These are phyloP conservation scores for Didymella exigua DNA, from an alignment of 2,329 filamentous ascomycete species.

Conservation along the genomic window DNA sequence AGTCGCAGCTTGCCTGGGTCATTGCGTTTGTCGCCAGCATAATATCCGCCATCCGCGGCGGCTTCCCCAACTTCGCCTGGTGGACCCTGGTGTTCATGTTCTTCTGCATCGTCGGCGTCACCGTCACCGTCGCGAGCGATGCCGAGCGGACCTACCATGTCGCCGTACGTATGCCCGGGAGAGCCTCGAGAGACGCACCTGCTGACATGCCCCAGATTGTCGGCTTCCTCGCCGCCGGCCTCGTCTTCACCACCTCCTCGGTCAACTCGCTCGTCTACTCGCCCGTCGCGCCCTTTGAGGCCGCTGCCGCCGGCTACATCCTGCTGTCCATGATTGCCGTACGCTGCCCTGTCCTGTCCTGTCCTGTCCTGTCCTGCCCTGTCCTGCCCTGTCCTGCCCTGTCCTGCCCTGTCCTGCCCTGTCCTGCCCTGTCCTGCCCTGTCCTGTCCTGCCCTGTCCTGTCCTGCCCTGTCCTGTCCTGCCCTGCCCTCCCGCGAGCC, in stretches of 20 bases:
- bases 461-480: slow-evolving; percentile 18
- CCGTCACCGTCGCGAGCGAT: slow-evolving; percentile 82
- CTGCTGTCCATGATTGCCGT: slow-evolving; percentile 91
- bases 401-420: slow-evolving; percentile 49
- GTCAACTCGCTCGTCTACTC: slow-evolving; percentile 87
- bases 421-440: slow-evolving; percentile 68
- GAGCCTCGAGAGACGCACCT: background rate
- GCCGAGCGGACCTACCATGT: slow-evolving; percentile 87
- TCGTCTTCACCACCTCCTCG: slow-evolving; percentile 83
- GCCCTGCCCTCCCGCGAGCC: no score
- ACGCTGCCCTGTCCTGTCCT: slow-evolving; percentile 49
- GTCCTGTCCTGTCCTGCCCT: slow-evolving; percentile 18
- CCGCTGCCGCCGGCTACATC: slow-evolving; percentile 90
- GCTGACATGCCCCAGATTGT: slow-evolving; percentile 64
- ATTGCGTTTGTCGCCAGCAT: slow-evolving; percentile 89
- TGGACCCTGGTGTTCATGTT: slow-evolving; percentile 88
- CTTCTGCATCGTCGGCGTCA: slow-evolving; percentile 78
- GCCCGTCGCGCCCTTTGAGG: slow-evolving; percentile 74
- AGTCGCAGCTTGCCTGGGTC: slow-evolving; percentile 86
- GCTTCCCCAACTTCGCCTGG: slow-evolving; percentile 88
- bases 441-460: slow-evolving; percentile 18
- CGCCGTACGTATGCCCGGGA: slow-evolving; percentile 60
- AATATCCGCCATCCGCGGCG: slow-evolving; percentile 65
- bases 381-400: slow-evolving; percentile 62
- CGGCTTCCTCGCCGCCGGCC: slow-evolving; percentile 80